Conservation (phyloP, 2,329 filamentous ascomycete genomes). For the Colletotrichum falcatum region DNA sequence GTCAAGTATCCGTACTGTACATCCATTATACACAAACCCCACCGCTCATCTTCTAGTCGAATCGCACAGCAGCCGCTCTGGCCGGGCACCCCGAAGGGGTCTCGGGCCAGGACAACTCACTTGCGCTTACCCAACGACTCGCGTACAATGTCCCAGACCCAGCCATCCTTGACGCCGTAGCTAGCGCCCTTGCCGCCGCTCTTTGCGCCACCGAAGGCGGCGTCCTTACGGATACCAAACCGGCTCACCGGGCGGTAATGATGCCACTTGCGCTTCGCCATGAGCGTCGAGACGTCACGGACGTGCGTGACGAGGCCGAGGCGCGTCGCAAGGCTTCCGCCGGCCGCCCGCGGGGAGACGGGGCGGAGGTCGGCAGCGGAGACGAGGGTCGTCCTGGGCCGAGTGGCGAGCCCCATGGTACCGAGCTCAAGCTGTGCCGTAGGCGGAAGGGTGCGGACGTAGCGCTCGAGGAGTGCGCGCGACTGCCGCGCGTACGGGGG, state of each 20-base stretch:
- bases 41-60: neutral
- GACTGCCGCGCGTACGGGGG: conserved; percentile 74
- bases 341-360: conserved; percentile 28
- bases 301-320: conserved; percentile 56
- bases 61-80: neutral
- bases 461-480: conserved; percentile 65
- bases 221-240: conserved; percentile 51
- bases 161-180: conserved; percentile 50
- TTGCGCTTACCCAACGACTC: conserved; percentile 47
- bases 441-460: conserved; percentile 60
- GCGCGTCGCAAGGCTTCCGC: conserved; percentile 43
- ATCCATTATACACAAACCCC: neutral
- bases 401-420: conserved; percentile 67
- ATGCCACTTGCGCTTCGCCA: conserved; percentile 53
- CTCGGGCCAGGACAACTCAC: conserved; percentile 28
- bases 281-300: conserved; percentile 52
- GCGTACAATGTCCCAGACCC: conserved; percentile 57
- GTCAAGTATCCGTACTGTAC: too few species aligned
- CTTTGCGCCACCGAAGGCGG: conserved; percentile 46
- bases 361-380: conserved; percentile 53
- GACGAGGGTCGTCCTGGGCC: conserved; percentile 62
- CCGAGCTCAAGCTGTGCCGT: conserved; percentile 62
- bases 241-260: conserved; percentile 53
- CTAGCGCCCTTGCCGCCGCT: conserved; percentile 43
- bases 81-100: neutral